phyloP scores from a whole-genome alignment of 257 asterid genomes.

The Fraxinus cuspidata region DNA sequence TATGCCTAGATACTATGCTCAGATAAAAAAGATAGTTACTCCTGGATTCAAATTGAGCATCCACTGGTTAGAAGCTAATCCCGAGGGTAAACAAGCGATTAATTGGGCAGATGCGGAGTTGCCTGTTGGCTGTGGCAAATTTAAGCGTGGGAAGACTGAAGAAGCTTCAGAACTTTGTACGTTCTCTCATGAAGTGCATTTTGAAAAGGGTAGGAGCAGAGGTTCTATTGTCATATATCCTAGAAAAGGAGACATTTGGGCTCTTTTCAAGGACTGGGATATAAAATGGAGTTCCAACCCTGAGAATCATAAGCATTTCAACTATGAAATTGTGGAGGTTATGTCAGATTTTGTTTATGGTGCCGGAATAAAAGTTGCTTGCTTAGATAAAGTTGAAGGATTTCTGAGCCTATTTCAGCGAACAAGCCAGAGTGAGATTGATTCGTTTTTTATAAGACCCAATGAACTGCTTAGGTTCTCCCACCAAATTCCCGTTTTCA shows the following conservation, averaged over 20 bases:
- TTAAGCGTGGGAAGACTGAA: slow-evolving; percentile 34
- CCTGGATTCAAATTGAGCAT: slow-evolving; percentile 50
- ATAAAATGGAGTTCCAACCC: slow-evolving; percentile 43
- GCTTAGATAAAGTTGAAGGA: slow-evolving; percentile 53
- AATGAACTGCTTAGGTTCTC: slow-evolving; percentile 49
- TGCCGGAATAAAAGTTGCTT: slow-evolving; percentile 38
- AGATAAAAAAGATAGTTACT: slow-evolving; percentile 37
- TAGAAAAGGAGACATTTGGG: slow-evolving; percentile 63
- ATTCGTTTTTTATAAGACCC: slow-evolving; percentile 30
- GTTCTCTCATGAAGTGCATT: slow-evolving; percentile 55
- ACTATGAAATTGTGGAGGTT: slow-evolving; percentile 61
- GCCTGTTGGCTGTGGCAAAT: slow-evolving; percentile 64
- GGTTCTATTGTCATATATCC: slow-evolving; percentile 43
- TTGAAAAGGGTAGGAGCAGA: slow-evolving; percentile 37
- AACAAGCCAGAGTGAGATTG: slow-evolving; percentile 16
- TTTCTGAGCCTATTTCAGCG: slow-evolving; percentile 56
- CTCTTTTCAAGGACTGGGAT: slow-evolving; percentile 56
- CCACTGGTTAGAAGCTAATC: slow-evolving; percentile 57
- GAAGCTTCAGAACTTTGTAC: slow-evolving; percentile 20
- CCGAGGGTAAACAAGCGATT: slow-evolving; percentile 28
- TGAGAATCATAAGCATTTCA: slow-evolving; percentile 31
- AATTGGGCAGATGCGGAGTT: slow-evolving; percentile 43
- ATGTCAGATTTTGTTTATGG: slow-evolving; percentile 41
- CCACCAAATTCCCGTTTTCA: slow-evolving; percentile 42
- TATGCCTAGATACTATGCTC: slow-evolving; percentile 71